phyloP scores from a whole-genome alignment of 2,329 filamentous ascomycete species.

The Pestalotiopsis sp. region DNA sequence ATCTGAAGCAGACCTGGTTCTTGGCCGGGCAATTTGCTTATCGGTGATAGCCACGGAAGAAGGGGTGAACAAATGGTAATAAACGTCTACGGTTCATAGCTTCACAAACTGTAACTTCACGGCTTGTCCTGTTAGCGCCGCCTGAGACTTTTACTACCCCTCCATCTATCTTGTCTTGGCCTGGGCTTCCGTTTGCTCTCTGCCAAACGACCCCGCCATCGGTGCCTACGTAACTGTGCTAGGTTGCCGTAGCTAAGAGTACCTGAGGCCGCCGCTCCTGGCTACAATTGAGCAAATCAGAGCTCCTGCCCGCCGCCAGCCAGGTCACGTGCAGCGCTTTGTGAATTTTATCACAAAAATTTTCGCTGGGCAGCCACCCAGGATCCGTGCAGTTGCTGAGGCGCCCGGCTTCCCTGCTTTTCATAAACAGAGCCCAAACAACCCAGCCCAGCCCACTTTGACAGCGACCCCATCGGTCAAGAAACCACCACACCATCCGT shows the following conservation, averaged over 20 bases:
- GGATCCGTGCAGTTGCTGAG: constrained; percentile 4
- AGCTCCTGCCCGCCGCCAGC: not conserved
- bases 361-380: constrained; percentile 5
- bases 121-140: too few relatives aligned
- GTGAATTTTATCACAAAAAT: constrained; percentile 6
- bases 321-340: not conserved
- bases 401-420: not conserved
- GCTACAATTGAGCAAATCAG: not conserved
- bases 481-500: constrained; percentile 10
- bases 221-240: not conserved
- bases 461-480: constrained; percentile 12
- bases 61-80: too few relatives aligned
- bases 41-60: too few relatives aligned
- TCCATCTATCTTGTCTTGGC: not conserved
- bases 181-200: too few relatives aligned
- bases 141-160: not conserved
- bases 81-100: too few relatives aligned
- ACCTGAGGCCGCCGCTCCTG: not conserved
- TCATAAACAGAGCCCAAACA: constrained; percentile 8
- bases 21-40: too few relatives aligned
- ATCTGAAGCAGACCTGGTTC: too few relatives aligned
- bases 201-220: not conserved
- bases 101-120: too few relatives aligned
- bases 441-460: constrained; percentile 3
- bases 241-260: not conserved